Percentiles rank a stretch among this genome's conserved stretches.
These are phyloP conservation scores for Silene noctiflora DNA, from an alignment of 179 eudicot genomes.

Conservation along the genomic window DNA sequence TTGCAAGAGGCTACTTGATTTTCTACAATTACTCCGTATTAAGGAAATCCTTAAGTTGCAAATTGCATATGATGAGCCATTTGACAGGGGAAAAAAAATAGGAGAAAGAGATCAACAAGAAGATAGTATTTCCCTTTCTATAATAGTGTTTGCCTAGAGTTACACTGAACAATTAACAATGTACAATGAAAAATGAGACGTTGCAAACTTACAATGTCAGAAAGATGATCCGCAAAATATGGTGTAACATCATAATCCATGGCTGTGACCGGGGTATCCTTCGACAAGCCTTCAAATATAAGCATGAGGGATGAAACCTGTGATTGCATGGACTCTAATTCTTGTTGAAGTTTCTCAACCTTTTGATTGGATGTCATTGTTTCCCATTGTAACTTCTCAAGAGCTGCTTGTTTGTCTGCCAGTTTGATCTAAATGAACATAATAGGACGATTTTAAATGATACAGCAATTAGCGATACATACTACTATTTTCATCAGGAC, in stretches of 20 bases:
- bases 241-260: constrained; percentile 57
- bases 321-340: constrained; percentile 29
- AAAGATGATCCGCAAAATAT: constrained; percentile 32
- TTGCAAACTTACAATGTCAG: constrained; percentile 39
- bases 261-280: constrained; percentile 29
- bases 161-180: background rate
- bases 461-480: background rate
- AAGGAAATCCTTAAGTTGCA: background rate
- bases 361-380: constrained; percentile 70
- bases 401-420: constrained; percentile 90
- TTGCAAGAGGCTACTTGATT: too few relatives aligned
- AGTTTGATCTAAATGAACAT: constrained; percentile 58
- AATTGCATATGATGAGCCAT: too few relatives aligned
- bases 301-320: constrained; percentile 57
- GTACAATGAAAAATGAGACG: background rate
- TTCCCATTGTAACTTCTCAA: constrained; percentile 87
- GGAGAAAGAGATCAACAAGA: background rate
- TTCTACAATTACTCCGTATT: too few relatives aligned
- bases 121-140: background rate
- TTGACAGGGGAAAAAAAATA: too few relatives aligned
- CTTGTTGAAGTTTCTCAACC: constrained; percentile 57
- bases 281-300: constrained; percentile 62
- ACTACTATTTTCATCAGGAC: background rate
- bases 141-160: background rate
- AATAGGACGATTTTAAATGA: background rate